Base-by-base conservation (phyloP, 2,329 filamentous ascomycete species). In the Calonectria crousiana region DNA sequence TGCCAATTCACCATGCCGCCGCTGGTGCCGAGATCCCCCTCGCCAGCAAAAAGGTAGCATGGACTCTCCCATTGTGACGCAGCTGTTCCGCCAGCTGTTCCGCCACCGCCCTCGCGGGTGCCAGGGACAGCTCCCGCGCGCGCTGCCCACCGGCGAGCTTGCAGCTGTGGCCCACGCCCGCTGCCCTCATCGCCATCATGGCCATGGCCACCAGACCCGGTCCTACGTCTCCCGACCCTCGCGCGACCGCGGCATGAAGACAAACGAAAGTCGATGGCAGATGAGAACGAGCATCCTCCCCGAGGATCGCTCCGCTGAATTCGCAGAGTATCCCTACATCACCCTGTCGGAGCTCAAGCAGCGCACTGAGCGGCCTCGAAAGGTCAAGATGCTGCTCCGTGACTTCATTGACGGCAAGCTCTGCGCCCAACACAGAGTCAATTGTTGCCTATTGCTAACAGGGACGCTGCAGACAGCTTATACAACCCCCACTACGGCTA, bases 401-500 rank as follows among this genome's bases (percentile, higher is more conserved):
- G 97, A 99, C 88, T 99, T 99, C 83, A 97, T 99, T 82, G 97
- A 99, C 84, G 96, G 94, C 95, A 81, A 74, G 80, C 84, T 32
- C 34, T 13, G 34, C 26, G 53, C 71, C 60, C 28, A 26, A 34
- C 23, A 16, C 38, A 20, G 30, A 49, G 9, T 10, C 23, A 49
- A 23, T 34, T 18, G 32, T 11, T 23, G 26, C 23, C 16, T 5
- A 52, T 52, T 18, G 44, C 71, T 85, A 65, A 76, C 69, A 14
- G 49, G 1, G 4, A 38, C 6, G 41, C 11, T 51, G 28, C 11
- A 97, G 96, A 98, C 86, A 97, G 95, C 83, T 87, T 98, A 18
- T 98, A 98, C 84, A 98, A 98, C 82, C 95, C 95, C 0, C 90
- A 95, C 78, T 98, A 98, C 83, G 96, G 96, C 79, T 98, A 98